Evolutionary conservation across 768 basidiomycete genomes (phyloP).

Genomic region (Leccinum ochraceum): DNA sequence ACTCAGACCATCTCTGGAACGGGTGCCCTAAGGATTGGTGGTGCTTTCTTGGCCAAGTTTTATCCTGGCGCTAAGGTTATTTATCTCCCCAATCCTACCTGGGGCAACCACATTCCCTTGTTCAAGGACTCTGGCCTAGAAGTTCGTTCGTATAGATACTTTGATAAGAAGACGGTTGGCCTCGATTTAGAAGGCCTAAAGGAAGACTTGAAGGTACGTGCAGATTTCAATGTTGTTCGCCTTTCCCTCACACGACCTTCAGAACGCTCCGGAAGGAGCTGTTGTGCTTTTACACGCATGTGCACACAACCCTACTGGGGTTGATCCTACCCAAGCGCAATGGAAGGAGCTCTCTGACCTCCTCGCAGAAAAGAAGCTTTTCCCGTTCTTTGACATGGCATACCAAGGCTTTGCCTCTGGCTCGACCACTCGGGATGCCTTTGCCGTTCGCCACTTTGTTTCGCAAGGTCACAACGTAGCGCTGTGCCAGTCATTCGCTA

Average conservation of each 20-base stretch:
- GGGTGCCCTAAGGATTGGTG: slow-evolving; percentile 94
- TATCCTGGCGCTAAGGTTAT: slow-evolving; percentile 86
- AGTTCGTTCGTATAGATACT: slow-evolving; percentile 91
- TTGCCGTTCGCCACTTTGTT: slow-evolving; percentile 93
- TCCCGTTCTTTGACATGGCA: slow-evolving; percentile 99
- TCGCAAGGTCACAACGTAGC: slow-evolving; percentile 87
- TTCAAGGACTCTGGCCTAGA: slow-evolving; percentile 95
- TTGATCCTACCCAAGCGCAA: slow-evolving; percentile 92
- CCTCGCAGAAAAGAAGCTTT: slow-evolving; percentile 84
- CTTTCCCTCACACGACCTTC: slow-evolving; percentile 13
- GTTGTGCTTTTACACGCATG: slow-evolving; percentile 94
- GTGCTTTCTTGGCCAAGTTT: slow-evolving; percentile 86
- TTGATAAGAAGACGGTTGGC: slow-evolving; percentile 88
- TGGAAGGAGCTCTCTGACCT: slow-evolving; percentile 91
- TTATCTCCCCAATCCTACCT: slow-evolving; percentile 91
- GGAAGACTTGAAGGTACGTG: slow-evolving; percentile 74
- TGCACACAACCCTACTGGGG: slow-evolving; percentile 98
- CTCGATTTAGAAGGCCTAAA: slow-evolving; percentile 91
- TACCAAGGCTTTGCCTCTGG: slow-evolving; percentile 99
- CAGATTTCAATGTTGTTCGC: slow-evolving; percentile 4
- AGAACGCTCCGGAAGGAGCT: slow-evolving; percentile 74
- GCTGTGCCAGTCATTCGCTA: slow-evolving; percentile 94
- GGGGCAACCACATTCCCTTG: slow-evolving; percentile 96
- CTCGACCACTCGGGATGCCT: slow-evolving; percentile 85
- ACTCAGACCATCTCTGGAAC: slow-evolving; percentile 98